Percentiles rank a stretch among this genome's conserved stretches.
Conservation (phyloP, 2,329 filamentous ascomycete species). For the Exophiala phaeomuriformis region DNA sequence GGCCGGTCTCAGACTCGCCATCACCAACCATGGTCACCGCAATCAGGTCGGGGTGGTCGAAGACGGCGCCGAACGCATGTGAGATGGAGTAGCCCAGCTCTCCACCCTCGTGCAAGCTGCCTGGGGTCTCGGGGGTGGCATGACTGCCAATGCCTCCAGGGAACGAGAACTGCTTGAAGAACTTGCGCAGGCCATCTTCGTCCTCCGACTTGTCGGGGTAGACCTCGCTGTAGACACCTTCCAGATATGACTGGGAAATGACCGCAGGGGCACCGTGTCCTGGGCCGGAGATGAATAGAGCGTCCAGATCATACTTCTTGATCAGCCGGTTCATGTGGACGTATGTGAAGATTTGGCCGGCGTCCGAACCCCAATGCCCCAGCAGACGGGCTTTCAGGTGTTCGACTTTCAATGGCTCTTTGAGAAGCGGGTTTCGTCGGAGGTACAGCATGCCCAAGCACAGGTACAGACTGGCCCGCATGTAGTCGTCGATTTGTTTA, state of each 20-base stretch:
- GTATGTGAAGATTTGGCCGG: constrained; percentile 74
- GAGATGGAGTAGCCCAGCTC: constrained; percentile 76
- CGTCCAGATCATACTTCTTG: constrained; percentile 69
- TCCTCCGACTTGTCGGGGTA: constrained; percentile 68
- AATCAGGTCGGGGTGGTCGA: constrained; percentile 67
- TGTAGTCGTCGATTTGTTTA: constrained; percentile 63
- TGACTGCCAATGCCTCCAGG: constrained; percentile 72
- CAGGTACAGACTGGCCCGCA: constrained; percentile 66
- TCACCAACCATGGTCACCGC: constrained; percentile 72
- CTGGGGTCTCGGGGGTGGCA: constrained; percentile 70
- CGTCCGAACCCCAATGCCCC: constrained; percentile 71
- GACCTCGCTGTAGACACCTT: constrained; percentile 69
- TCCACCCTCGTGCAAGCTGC: constrained; percentile 69
- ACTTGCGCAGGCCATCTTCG: constrained; percentile 60
- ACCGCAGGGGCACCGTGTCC: constrained; percentile 72
- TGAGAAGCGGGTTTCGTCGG: constrained; percentile 63
- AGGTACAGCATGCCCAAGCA: constrained; percentile 76
- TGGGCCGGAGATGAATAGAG: constrained; percentile 67
- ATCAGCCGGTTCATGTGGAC: constrained; percentile 77
- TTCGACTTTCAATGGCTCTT: constrained; percentile 59
- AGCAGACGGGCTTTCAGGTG: constrained; percentile 68
- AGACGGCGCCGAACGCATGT: constrained; percentile 70
- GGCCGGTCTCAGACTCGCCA: constrained; percentile 73
- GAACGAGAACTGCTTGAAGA: constrained; percentile 80
- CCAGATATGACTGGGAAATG: constrained; percentile 67